Conservation (phyloP, 441 rosid species). For the Adansonia madagascariensis region DNA sequence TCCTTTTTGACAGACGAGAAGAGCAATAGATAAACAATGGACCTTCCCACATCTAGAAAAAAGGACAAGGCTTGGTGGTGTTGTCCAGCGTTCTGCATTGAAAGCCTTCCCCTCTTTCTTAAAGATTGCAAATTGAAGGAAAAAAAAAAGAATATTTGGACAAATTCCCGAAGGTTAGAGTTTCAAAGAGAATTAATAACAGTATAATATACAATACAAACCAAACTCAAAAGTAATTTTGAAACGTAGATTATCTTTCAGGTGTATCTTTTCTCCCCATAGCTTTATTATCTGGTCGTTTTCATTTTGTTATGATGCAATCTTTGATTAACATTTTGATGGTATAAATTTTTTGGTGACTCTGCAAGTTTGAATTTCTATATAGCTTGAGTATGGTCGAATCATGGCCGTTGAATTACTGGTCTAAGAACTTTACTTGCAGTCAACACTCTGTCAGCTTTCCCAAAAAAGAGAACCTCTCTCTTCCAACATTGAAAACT, state of each 20-base stretch:
- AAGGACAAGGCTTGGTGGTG: slow-evolving; percentile 20
- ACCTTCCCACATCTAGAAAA: slow-evolving; percentile 20
- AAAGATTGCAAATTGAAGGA: slow-evolving; percentile 15
- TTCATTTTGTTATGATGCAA: not conserved
- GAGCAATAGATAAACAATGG: slow-evolving; percentile 13
- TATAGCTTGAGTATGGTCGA: not conserved
- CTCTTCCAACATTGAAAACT: slow-evolving; percentile 26
- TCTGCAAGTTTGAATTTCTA: not conserved
- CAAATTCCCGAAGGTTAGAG: slow-evolving; percentile 15
- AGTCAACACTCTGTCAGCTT: slow-evolving; percentile 58
- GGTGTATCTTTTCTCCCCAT: not conserved
- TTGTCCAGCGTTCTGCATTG: slow-evolving; percentile 28
- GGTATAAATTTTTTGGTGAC: slow-evolving; percentile 6
- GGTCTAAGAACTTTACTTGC: slow-evolving; percentile 33
- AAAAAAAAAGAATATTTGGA: not conserved
- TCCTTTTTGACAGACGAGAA: slow-evolving; percentile 4
- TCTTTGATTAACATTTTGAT: slow-evolving; percentile 27
- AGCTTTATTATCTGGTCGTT: slow-evolving; percentile 25
- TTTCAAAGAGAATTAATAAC: too few species aligned
- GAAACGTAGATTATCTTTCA: not conserved
- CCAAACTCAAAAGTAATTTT: slow-evolving; percentile 20
- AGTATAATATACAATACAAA: not conserved
- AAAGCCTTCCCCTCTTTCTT: slow-evolving; percentile 26
- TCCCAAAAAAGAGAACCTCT: slow-evolving; percentile 30
- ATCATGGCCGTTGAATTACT: slow-evolving; percentile 23